Evolutionary conservation across 495 filamentous ascomycete genomes (phyloP), one percentile per base, ranked within the genome.

Genomic region (Penicillium atrosanguineum): DNA sequence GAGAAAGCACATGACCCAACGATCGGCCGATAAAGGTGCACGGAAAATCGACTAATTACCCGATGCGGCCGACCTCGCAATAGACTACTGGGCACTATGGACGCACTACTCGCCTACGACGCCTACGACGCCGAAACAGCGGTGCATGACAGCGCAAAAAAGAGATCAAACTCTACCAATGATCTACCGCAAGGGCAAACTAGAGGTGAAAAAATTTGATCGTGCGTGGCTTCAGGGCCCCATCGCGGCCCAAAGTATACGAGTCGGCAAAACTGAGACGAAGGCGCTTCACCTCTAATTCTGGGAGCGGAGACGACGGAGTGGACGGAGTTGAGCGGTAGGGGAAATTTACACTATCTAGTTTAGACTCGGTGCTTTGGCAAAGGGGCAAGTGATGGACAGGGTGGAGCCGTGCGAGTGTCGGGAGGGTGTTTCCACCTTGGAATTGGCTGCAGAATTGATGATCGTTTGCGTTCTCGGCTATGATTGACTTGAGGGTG

Each of bases 21-120:
- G 47, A 49, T 49, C 47, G 46, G 46, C 46, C 46, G 47, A 49
- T 41, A 49, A 26, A 41, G 36, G 23, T 41, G n/a, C 36, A 49
- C 4, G 14, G 16, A 29, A 44, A 44, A 14, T 19, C 21, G 12
- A 48, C 19, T 49, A 49, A 12, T 19, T 23, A 29, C 23, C 20
- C 21, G 37, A 49, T 39, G 47, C 7, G 47, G 47, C 15, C 37
- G 47, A 25, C 29, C 47, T 49, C 36, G 47, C 23, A 41, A 14
- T 5, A 38, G 47, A 40, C 47, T 49, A 49, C 36, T 26, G 15
- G 6, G 21, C 47, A 38, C 47, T 49, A 49, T 41, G 20, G 25
- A 48, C 46, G 47, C 34, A 49, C 47, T 49, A 48, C 44, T 14
- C 14, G 23, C 45, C 29, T 19, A 36, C 2, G 2, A 23, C n/a